phyloP scores from a whole-genome alignment of 108 stramenopile genomes.

The Cyclotella cryptica region DNA sequence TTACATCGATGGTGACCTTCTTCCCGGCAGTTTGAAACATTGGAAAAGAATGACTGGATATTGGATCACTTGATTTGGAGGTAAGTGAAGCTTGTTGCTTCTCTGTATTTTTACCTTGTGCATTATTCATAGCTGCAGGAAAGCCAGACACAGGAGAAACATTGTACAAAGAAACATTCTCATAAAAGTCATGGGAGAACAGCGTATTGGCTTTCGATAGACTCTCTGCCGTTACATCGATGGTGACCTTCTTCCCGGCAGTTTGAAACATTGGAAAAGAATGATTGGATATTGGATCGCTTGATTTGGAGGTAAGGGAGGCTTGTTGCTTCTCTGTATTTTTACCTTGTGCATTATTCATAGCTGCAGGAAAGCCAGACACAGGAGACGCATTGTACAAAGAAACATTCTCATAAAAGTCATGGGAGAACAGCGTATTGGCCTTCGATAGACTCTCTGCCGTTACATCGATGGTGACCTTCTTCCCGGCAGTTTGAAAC shows the following conservation, averaged over 20 bases:
- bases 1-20: neutral
- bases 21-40: neutral
- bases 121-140: too few relatives aligned
- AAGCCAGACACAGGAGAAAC: too few relatives aligned
- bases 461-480: neutral
- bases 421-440: neutral
- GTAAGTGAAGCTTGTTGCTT: neutral
- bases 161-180: too few relatives aligned
- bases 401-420: neutral
- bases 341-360: neutral
- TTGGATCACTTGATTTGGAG: neutral
- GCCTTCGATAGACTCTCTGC: neutral
- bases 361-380: neutral
- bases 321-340: too few relatives aligned
- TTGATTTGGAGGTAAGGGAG: too few relatives aligned
- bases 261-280: neutral
- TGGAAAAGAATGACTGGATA: neutral
- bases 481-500: neutral
- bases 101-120: neutral
- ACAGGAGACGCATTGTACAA: neutral
- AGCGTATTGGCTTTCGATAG: neutral
- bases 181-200: too few relatives aligned
- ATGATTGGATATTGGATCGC: too few relatives aligned
- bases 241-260: slow-evolving; percentile 12
- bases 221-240: slow-evolving; percentile 34